phyloP scores from a whole-genome alignment of 139 green algal genomes.

The Chlorella sp. region DNA sequence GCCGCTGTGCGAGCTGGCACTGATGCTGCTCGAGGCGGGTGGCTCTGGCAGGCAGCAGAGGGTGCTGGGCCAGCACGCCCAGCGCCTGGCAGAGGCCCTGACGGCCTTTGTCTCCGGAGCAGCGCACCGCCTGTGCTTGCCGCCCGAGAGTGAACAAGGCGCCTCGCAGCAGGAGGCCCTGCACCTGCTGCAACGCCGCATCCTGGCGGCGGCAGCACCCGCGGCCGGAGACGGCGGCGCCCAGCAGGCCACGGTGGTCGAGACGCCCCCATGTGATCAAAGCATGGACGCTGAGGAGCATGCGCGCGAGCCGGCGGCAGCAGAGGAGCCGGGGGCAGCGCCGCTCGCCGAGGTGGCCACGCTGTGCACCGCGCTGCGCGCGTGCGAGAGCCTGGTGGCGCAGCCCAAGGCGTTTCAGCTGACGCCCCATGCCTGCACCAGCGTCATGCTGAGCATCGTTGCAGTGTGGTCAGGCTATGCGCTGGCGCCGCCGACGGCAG shows the following conservation, averaged over 20 bases:
- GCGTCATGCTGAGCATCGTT: conserved; percentile 11
- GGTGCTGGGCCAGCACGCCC: conserved; percentile 12
- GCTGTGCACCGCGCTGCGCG: conserved; percentile 31
- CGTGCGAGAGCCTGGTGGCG: conserved; percentile 31
- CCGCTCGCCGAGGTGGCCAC: conserved; percentile 7
- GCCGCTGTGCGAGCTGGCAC: conserved; percentile 26
- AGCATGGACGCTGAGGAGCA: not conserved
- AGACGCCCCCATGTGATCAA: too few relatives aligned
- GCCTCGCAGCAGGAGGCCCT: not conserved
- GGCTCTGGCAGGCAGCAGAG: conserved; percentile 6
- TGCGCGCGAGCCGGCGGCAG: not conserved
- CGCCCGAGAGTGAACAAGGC: not conserved
- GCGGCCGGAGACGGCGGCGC: too few relatives aligned
- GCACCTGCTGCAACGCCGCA: not conserved
- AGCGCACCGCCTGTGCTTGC: not conserved
- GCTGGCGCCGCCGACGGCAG: not conserved
- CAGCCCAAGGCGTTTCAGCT: conserved; percentile 22
- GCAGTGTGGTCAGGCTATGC: conserved; percentile 12
- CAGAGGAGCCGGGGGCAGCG: not conserved
- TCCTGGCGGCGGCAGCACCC: conserved; percentile 10
- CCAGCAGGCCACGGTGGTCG: too few relatives aligned
- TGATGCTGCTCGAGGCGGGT: conserved; percentile 26
- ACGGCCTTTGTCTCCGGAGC: not conserved
- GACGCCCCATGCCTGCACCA: not conserved
- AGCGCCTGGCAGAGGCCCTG: conserved; percentile 9